Conservation (phyloP, 768 basidiomycete species). For the Leucocoprinus birnbaumii region DNA sequence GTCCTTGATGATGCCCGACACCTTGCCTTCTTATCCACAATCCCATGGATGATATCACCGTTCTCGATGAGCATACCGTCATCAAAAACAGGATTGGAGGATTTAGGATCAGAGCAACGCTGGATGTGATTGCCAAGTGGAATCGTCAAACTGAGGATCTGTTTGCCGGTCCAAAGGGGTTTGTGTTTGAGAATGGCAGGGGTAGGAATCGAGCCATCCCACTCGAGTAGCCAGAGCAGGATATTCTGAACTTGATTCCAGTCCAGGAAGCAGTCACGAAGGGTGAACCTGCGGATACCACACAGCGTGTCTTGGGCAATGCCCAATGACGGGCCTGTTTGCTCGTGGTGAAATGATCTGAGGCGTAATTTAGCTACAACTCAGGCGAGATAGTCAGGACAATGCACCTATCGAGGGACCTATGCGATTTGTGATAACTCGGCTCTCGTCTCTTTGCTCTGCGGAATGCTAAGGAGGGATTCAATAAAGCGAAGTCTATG, state of each 20-base stretch:
- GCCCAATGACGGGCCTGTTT: too few species aligned
- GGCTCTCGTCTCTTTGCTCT: conserved; percentile 97
- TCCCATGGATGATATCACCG: conserved; percentile 98
- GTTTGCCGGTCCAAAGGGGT: conserved; percentile 98
- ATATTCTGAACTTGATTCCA: conserved; percentile 94
- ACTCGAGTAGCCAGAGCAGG: conserved; percentile 90
- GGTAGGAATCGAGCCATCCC: conserved; percentile 98
- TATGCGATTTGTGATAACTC: too few species aligned
- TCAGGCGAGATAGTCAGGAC: too few species aligned
- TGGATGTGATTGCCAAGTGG: too few species aligned
- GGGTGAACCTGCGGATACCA: too few species aligned
- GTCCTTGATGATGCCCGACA: conserved; percentile 74
- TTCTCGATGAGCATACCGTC: conserved; percentile 97
- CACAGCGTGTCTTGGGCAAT: too few species aligned
- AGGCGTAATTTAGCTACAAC: too few species aligned
- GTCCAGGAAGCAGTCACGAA: conserved; percentile 92
- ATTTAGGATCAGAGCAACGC: conserved; percentile 88
- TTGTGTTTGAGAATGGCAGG: conserved; percentile 93
- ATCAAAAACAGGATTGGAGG: conserved; percentile 88
- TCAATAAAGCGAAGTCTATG: neutral
- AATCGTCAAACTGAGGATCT: too few species aligned
- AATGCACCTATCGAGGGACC: too few species aligned
- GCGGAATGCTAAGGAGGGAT: conserved; percentile 75
- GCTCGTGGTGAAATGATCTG: too few species aligned
- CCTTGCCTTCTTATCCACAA: conserved; percentile 98